Evolutionary conservation across 1,139 yeast genomes (phyloP), one percentile per base, ranked within the genome.

Genomic region (Blastobotrys capitulatus): DNA sequence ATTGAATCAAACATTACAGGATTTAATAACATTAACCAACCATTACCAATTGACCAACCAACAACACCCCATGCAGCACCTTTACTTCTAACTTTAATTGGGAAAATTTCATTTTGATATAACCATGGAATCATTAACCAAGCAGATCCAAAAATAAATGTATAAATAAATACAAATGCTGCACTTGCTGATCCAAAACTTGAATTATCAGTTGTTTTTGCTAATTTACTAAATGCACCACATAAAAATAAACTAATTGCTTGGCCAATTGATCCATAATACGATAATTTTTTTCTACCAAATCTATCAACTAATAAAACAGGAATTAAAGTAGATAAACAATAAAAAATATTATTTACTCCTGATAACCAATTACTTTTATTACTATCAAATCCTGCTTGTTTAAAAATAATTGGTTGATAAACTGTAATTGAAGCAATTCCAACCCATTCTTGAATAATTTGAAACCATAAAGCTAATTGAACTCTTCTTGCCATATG

Each of bases 361-460:
- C 66, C 68, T 20, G 66, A 58, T 39, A 64, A 56, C 65, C 65
- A 62, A 27, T 63, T 65, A 3, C 70, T 51, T 51, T 65, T 66
- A 38, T 57, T 54, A 7, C 63, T 43, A 39, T 57, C 57, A 53
- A 64, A 67, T 3, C 70, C 69, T 7, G 72, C 68, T 52, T 68
- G 71, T 2, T 55, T 55, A 56, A 71, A 68, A 39, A 71, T 70
- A 13, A 66, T 65, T n/a, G 71, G 71, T 52, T 69, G 66, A 53
- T 71, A 71, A 46, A 69, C 72, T 3, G 75, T 73, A 51, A 72
- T 63, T 49, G 71, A 71, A 45, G 72, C 72, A 47, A 72, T 70
- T 16, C 76, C 76, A 32, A 67, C 65, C 63, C 72, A 71, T 52
- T 71, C 74, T 55, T 72, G 76, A 62, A 72, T 57, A 41, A 69